Evolutionary conservation across 371 early-diverging fungal species (phyloP).

Genomic region (Rhizomucor pusillus): DNA sequence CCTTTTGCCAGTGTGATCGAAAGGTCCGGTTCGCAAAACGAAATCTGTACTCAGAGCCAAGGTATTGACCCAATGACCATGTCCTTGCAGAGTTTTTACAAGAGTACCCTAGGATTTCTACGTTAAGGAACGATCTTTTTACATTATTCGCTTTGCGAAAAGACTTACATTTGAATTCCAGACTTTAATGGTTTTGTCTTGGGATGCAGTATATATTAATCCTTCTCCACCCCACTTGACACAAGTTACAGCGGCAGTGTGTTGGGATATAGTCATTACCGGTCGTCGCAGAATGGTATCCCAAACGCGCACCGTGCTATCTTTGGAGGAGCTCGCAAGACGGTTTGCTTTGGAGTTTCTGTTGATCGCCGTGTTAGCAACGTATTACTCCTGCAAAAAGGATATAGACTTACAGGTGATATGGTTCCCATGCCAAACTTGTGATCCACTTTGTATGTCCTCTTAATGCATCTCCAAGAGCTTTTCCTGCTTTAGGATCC

Average conservation of each 20-base stretch:
- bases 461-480: constrained; percentile 74
- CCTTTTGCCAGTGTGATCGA: constrained; percentile 75
- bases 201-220: constrained; percentile 85
- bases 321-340: constrained; percentile 92
- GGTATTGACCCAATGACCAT: constrained; percentile 87
- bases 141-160: background rate
- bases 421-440: constrained; percentile 89
- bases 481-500: constrained; percentile 83
- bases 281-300: constrained; percentile 77
- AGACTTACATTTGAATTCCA: constrained; percentile 68
- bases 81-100: constrained; percentile 83
- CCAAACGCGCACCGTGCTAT: constrained; percentile 97
- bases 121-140: background rate
- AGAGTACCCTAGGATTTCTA: constrained; percentile 65
- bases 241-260: constrained; percentile 89
- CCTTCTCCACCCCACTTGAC: constrained; percentile 97
- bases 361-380: background rate
- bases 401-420: constrained; percentile 61
- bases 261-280: constrained; percentile 80
- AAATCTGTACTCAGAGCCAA: constrained; percentile 90
- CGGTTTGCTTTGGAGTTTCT: constrained; percentile 73
- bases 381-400: background rate
- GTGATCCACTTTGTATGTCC: constrained; percentile 93
- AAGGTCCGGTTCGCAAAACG: constrained; percentile 87
- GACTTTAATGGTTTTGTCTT: constrained; percentile 92